phyloP scores from a whole-genome alignment of 345 rosid genomes.

The Lumnitzera racemosa region DNA sequence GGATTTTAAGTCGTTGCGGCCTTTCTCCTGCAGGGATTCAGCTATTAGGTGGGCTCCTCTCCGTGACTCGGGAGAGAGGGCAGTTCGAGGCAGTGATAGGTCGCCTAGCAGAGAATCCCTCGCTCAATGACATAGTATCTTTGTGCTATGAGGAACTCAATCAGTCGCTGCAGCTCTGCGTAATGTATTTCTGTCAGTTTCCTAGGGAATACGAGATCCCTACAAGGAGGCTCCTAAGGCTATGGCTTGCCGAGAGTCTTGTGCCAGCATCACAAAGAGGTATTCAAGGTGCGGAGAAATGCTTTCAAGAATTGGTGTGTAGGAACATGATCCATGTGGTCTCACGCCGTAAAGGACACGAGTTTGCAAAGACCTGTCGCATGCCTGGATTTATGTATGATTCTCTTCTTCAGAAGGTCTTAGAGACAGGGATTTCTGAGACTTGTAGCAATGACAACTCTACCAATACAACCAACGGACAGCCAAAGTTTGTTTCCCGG shows the following conservation, averaged over 20 bases:
- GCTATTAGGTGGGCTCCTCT: neutral
- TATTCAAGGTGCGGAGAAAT: slow-evolving; percentile 1
- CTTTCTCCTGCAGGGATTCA: neutral
- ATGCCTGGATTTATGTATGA: slow-evolving; percentile 10
- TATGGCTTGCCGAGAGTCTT: slow-evolving; percentile 31
- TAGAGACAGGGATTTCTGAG: neutral
- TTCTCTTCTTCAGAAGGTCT: slow-evolving; percentile 1
- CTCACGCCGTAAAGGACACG: slow-evolving; percentile 10
- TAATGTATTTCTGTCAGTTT: slow-evolving; percentile 24
- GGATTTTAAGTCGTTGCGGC: neutral
- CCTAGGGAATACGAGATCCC: slow-evolving; percentile 21
- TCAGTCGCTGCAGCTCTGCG: slow-evolving; percentile 7
- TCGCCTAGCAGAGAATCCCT: neutral
- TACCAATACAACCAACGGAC: neutral
- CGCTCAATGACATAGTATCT: neutral
- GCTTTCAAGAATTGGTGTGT: slow-evolving; percentile 5
- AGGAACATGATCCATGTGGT: slow-evolving; percentile 18
- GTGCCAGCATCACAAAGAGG: neutral
- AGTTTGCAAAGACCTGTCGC: slow-evolving; percentile 16
- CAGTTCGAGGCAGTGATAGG: neutral
- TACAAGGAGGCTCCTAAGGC: slow-evolving; percentile 20
- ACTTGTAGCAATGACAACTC: too few species aligned
- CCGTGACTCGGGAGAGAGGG: neutral
- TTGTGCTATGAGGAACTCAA: slow-evolving; percentile 7
- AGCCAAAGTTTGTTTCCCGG: neutral